Percentiles rank a stretch among this genome's conserved stretches.
These are phyloP conservation scores for Stentor roeselii DNA, from an alignment of 73 alveolate genomes.

Conservation along the genomic window DNA sequence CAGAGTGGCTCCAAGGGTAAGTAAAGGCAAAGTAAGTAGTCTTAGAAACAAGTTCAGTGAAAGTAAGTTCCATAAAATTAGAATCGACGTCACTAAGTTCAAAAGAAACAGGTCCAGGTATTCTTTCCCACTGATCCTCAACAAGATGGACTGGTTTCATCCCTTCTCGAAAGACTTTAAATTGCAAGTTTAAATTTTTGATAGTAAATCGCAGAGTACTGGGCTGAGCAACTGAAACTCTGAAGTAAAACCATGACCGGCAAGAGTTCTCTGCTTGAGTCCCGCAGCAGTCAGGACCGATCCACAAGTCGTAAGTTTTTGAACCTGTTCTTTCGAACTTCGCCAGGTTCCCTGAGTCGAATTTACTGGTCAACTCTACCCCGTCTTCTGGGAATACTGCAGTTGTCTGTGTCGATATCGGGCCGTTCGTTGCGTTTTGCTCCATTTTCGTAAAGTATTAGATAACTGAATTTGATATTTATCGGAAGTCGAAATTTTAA, in stretches of 20 bases:
- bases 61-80: background rate
- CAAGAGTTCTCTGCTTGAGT: constrained; percentile 27
- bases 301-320: background rate
- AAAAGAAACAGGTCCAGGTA: background rate
- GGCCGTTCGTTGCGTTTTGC: background rate
- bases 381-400: background rate
- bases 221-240: constrained; percentile 32
- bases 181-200: constrained; percentile 39
- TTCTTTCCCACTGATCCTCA: background rate
- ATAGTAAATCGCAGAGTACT: constrained; percentile 27
- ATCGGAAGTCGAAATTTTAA: too few relatives aligned
- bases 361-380: constrained; percentile 3
- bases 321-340: background rate
- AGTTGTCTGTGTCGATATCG: background rate
- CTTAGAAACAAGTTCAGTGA: background rate
- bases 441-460: background rate
- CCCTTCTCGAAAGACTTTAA: constrained; percentile 25
- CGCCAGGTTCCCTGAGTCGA: constrained; percentile 30
- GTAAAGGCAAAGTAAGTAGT: constrained; percentile 38
- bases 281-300: constrained; percentile 24
- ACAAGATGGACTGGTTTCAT: constrained; percentile 7
- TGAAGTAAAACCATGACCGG: constrained; percentile 56
- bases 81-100: background rate
- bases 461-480: too few relatives aligned
- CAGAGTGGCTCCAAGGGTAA: constrained; percentile 44